Evolutionary conservation across 2,329 filamentous ascomycete species (phyloP).

Genomic region (Dothidotthia symphoricarpi): DNA sequence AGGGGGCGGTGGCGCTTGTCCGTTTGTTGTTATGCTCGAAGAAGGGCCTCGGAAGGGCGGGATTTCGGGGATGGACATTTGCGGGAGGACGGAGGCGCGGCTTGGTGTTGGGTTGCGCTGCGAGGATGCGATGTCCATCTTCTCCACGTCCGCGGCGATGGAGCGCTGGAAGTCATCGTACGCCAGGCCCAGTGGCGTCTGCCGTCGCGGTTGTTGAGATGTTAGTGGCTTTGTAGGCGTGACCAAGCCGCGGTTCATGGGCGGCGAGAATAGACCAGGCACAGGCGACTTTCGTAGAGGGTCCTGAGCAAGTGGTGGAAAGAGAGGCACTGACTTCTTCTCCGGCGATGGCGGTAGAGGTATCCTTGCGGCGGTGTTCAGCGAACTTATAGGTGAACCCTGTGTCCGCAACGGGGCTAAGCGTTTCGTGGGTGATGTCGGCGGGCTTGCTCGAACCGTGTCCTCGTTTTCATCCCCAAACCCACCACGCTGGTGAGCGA

Average conservation of each 20-base stretch:
- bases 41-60: slow-evolving; percentile 33
- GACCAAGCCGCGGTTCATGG: slow-evolving; percentile 27
- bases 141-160: slow-evolving; percentile 44
- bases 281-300: slow-evolving; percentile 33
- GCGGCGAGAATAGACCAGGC: slow-evolving; percentile 33
- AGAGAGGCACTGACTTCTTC: slow-evolving; percentile 37
- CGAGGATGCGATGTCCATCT: slow-evolving; percentile 40
- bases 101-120: slow-evolving; percentile 35
- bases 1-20: slow-evolving; percentile 13
- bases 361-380: slow-evolving; percentile 45
- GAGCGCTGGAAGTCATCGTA: slow-evolving; percentile 50
- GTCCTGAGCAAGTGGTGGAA: slow-evolving; percentile 30
- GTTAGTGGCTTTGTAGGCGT: slow-evolving; percentile 35
- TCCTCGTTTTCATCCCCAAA: slow-evolving; percentile 41
- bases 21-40: slow-evolving; percentile 12
- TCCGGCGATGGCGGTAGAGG: slow-evolving; percentile 49
- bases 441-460: slow-evolving; percentile 37
- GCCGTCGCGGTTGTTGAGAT: slow-evolving; percentile 33
- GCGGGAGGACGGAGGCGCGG: slow-evolving; percentile 31
- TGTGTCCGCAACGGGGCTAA: slow-evolving; percentile 29
- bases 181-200: slow-evolving; percentile 37
- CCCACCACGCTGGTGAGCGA: slow-evolving; percentile 22
- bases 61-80: slow-evolving; percentile 36
- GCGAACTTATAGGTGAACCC: slow-evolving; percentile 41
- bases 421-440: slow-evolving; percentile 47